These are phyloP conservation scores for Leccinum variicolor DNA, from an alignment of 768 basidiomycete species.

Conservation along the genomic window DNA sequence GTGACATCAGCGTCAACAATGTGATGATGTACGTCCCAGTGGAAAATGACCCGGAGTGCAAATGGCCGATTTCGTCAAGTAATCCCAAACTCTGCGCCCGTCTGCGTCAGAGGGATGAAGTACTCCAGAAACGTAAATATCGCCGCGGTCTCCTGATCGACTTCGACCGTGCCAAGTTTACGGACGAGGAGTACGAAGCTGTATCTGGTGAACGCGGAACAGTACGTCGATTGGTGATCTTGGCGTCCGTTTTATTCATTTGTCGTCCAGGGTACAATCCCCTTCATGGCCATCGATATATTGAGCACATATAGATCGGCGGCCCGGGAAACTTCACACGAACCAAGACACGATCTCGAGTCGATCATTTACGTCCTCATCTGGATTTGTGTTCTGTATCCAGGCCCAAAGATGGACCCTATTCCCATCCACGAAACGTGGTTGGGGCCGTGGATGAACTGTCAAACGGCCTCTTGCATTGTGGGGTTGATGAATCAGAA, in stretches of 20 bases:
- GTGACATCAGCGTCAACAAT: neutral
- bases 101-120: neutral
- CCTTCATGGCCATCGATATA: constrained; percentile 5
- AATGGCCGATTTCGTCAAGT: neutral
- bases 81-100: neutral
- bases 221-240: neutral
- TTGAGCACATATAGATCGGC: neutral
- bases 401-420: neutral
- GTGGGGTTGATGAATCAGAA: neutral
- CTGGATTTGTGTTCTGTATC: neutral
- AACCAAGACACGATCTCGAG: neutral
- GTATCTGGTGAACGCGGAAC: neutral
- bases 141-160: constrained; percentile 1
- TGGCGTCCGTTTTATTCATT: neutral
- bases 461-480: neutral
- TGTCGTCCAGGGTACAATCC: neutral
- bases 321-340: neutral
- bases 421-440: neutral
- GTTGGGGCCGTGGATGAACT: neutral
- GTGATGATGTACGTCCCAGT: neutral
- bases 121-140: neutral
- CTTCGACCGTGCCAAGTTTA: neutral
- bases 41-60: neutral
- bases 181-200: neutral
- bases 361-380: neutral